Conservation (phyloP, 2,329 filamentous ascomycete genomes). For the Cladosporium halotolerans region DNA sequence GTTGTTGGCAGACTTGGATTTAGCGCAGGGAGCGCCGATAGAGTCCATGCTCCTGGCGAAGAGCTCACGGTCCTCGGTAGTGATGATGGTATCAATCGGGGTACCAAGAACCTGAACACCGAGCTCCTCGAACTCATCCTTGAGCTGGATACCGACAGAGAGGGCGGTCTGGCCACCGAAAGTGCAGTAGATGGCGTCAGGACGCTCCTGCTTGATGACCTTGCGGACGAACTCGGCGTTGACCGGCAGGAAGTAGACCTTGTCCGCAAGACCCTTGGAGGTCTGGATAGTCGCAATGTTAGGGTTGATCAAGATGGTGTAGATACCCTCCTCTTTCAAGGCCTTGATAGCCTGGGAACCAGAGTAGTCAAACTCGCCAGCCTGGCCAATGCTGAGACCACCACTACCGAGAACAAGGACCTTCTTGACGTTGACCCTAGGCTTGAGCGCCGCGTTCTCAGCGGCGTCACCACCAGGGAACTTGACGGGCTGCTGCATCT, state of each 20-base stretch:
- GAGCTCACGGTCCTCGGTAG: conserved; percentile 93
- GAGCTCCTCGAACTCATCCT: conserved; percentile 88
- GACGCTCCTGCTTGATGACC: conserved; percentile 89
- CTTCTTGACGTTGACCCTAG: conserved; percentile 83
- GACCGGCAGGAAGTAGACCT: conserved; percentile 97
- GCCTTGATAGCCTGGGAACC: conserved; percentile 98
- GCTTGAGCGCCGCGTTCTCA: conserved; percentile 71
- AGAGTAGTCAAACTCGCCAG: conserved; percentile 98
- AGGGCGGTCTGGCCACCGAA: conserved; percentile 97
- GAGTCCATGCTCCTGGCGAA: conserved; percentile 98
- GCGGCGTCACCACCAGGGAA: conserved; percentile 81
- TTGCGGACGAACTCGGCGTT: conserved; percentile 96
- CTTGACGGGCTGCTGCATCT: conserved; percentile 65
- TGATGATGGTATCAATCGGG: conserved; percentile 96
- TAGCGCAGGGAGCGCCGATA: conserved; percentile 95
- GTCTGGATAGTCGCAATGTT: conserved; percentile 99
- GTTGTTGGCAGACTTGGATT: conserved; percentile 86
- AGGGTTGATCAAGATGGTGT: conserved; percentile 96
- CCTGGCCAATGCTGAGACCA: conserved; percentile 94
- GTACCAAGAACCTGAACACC: conserved; percentile 94
- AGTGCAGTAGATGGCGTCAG: conserved; percentile 94
- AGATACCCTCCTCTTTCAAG: conserved; percentile 94
- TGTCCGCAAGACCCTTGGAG: conserved; percentile 93
- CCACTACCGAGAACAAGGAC: conserved; percentile 90
- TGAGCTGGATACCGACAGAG: conserved; percentile 94